Base-by-base conservation (phyloP, 805 yeast genomes). In the Lipomyces anomalus region DNA sequence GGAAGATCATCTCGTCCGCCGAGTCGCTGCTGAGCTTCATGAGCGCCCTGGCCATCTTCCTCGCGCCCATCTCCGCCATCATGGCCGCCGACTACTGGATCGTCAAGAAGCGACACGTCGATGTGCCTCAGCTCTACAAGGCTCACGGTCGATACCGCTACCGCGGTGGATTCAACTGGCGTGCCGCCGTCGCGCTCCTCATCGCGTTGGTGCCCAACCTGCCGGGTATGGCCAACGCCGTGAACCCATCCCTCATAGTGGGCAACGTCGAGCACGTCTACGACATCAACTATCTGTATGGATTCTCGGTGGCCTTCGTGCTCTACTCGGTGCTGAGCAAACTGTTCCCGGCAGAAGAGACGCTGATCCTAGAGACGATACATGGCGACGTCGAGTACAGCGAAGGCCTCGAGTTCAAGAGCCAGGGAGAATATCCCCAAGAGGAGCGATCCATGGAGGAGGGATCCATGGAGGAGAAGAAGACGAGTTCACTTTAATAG, bases 91-190 rank as follows among this genome's bases (percentile, higher is more conserved):
- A 52, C 44, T 51, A 35, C 35, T 48, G 50, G 53, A 30, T 52
- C 18, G 51, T 51, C 40, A 50, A 47, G 46, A 36, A 47, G 13
- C 23, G 39, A 9, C 36, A 50, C 18, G 18, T 51, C n/a, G 55
- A 50, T 22, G 53, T 52, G 4, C 53, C 53, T n/a, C 55, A 35
- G 2, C 46, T 52, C 17, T 52, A 50, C 38, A 40, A 50, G 29
- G 50, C 58, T 13, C 53, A 59, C 6, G 73, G 72, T 3, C 60
- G 62, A n/a, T 76, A 72, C 57, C 68, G 66, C 62, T 71, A 71
- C 59, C 61, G 64, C 59, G 52, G 62, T 26, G 79, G 79, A 7
- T 36, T 68, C 51, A 73, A 74, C 58, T 70, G 69, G 67, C 62
- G 73, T 53, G 69, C 70, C 6, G 46, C 69, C 6, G 46, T 63